A percentile compares a stretch with the other conserved stretches of the same genome.
Conservation (phyloP, 2,329 filamentous ascomycete genomes). For the Phoma sp. region DNA sequence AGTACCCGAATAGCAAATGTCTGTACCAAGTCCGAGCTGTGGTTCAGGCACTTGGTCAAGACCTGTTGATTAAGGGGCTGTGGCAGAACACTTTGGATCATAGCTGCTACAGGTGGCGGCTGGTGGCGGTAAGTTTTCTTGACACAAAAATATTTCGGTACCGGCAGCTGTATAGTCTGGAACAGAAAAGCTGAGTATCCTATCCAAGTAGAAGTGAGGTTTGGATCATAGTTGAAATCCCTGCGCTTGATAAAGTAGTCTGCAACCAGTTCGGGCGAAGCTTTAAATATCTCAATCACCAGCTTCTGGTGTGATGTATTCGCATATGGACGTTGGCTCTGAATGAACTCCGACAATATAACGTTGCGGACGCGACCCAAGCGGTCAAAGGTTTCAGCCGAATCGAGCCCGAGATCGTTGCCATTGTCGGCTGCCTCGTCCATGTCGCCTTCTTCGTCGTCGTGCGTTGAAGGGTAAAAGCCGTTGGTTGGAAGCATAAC, state of each 20-base stretch:
- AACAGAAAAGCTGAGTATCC: slow-evolving; percentile 91
- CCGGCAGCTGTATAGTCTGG: slow-evolving; percentile 74
- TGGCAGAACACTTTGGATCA: slow-evolving; percentile 87
- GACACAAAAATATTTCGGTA: slow-evolving; percentile 76
- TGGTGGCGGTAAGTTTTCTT: slow-evolving; percentile 65
- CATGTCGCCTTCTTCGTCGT: slow-evolving; percentile 57
- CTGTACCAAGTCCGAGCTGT: slow-evolving; percentile 77
- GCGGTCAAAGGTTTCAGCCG: slow-evolving; percentile 71
- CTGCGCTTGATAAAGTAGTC: slow-evolving; percentile 84
- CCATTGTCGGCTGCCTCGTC: slow-evolving; percentile 54
- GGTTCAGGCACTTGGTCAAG: slow-evolving; percentile 77
- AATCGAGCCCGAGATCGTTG: slow-evolving; percentile 71
- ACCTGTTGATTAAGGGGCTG: slow-evolving; percentile 80
- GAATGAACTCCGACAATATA: slow-evolving; percentile 77
- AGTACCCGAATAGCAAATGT: slow-evolving; percentile 85
- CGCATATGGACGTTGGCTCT: slow-evolving; percentile 81
- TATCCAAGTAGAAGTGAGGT: slow-evolving; percentile 91
- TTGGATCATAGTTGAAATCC: slow-evolving; percentile 83
- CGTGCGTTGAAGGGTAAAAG: slow-evolving; percentile 78
- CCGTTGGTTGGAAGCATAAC: slow-evolving; percentile 77
- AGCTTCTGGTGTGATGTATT: slow-evolving; percentile 82
- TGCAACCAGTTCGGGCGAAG: slow-evolving; percentile 83
- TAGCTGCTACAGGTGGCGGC: slow-evolving; percentile 78
- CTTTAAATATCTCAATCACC: slow-evolving; percentile 76
- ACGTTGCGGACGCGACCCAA: slow-evolving; percentile 79